These are phyloP conservation scores for Guadua angustifolia DNA, from an alignment of 176 grass and related monocot species.

Conservation along the genomic window DNA sequence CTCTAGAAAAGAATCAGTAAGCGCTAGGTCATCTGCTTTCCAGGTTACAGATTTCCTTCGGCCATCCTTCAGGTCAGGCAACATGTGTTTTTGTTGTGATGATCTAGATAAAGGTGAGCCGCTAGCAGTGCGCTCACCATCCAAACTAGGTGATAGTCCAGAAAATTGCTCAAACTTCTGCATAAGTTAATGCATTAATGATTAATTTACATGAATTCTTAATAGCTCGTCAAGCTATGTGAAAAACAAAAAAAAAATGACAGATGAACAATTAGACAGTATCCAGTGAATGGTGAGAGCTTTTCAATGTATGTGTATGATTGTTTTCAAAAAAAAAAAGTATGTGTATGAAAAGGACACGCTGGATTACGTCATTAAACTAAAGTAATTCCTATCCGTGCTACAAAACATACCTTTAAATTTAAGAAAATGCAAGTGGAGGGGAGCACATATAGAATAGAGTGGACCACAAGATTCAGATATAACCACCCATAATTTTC, in stretches of 20 bases:
- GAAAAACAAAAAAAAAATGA: conserved; percentile 19
- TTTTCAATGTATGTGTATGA: conserved; percentile 4
- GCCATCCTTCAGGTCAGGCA: conserved; percentile 85
- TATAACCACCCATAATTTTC: neutral
- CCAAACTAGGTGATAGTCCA: conserved; percentile 59
- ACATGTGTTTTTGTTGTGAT: conserved; percentile 72
- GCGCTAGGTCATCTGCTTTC: conserved; percentile 64
- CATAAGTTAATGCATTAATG: conserved; percentile 36
- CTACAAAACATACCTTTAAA: neutral
- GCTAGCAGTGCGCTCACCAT: conserved; percentile 72
- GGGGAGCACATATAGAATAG: neutral
- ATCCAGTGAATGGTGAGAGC: neutral
- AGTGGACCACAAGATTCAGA: neutral
- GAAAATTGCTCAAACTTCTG: conserved; percentile 84
- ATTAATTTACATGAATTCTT: conserved; percentile 25
- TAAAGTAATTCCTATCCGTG: neutral
- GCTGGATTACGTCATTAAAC: too few relatives aligned
- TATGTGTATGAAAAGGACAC: neutral
- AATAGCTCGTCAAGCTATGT: conserved; percentile 15
- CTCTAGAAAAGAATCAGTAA: conserved; percentile 67
- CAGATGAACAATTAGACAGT: neutral
- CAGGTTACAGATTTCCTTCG: conserved; percentile 84
- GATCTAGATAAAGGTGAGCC: conserved; percentile 77
- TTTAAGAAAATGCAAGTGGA: conserved; percentile 12
- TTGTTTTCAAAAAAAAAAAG: too few relatives aligned